A percentile compares a stretch with the other conserved stretches of the same genome.
phyloP scores from a whole-genome alignment of 108 stramenopile genomes.

The Licmophora abbreviata region DNA sequence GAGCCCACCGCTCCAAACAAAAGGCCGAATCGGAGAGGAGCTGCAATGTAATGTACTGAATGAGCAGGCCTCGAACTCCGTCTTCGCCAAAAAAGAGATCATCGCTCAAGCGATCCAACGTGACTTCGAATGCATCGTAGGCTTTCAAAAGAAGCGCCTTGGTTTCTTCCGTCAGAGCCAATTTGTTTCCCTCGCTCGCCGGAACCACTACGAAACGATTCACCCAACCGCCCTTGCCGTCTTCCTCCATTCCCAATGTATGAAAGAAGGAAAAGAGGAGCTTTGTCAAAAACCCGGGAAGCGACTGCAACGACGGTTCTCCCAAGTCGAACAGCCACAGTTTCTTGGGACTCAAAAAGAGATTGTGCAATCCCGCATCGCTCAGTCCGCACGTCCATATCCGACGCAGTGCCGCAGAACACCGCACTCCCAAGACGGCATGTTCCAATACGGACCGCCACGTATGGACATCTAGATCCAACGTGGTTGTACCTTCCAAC shows the following conservation, averaged over 20 bases:
- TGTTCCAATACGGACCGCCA: not conserved
- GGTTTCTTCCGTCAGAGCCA: slow-evolving; percentile 42
- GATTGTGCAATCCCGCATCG: slow-evolving; percentile 81
- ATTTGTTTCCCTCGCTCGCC: slow-evolving; percentile 25
- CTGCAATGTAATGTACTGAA: slow-evolving; percentile 57
- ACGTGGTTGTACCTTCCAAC: not conserved
- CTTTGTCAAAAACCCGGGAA: slow-evolving; percentile 73
- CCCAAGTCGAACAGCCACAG: slow-evolving; percentile 76
- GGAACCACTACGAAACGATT: slow-evolving; percentile 45
- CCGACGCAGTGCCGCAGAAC: not conserved
- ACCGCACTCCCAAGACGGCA: not conserved
- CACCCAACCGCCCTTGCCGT: slow-evolving; percentile 54
- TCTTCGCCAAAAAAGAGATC: slow-evolving; percentile 59
- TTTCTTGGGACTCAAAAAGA: slow-evolving; percentile 41
- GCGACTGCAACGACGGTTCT: slow-evolving; percentile 41
- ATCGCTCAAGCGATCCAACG: slow-evolving; percentile 42
- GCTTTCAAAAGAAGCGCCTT: slow-evolving; percentile 43
- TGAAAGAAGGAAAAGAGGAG: slow-evolving; percentile 74
- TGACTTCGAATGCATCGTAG: slow-evolving; percentile 49
- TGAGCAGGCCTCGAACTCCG: slow-evolving; percentile 40
- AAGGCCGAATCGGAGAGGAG: slow-evolving; percentile 61
- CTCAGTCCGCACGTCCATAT: slow-evolving; percentile 73
- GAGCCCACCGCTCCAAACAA: slow-evolving; percentile 59
- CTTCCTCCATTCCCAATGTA: slow-evolving; percentile 70
- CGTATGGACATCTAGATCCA: not conserved